Evolutionary conservation across 1,284 basidiomycete genomes (phyloP), one percentile per base, ranked within the genome.

Genomic region (Sporisorium iseilematis-ciliati): DNA sequence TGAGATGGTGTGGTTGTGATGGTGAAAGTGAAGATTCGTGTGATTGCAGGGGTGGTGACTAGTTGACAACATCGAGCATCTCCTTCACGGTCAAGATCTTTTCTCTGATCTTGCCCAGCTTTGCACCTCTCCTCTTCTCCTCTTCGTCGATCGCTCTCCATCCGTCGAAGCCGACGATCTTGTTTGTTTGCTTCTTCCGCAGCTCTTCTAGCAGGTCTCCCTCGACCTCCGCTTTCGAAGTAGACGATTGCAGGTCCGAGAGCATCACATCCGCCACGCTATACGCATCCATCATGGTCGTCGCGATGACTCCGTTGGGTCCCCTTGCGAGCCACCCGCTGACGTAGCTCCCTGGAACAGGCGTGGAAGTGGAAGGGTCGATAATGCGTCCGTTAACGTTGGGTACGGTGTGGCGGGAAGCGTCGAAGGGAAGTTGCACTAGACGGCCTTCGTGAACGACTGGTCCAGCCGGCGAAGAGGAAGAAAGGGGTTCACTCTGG

Each of bases 201-300:
- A 62, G 40, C 6, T 73, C 41, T 3, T 53, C 55, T 21, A 71
- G 48, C 20, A 77, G 63, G 18, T 68, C 58, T 12, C n/a, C 63
- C 1, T 23, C 59, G 7, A 49, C 40, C 16, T 55, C 54, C 10
- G 20, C 52, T 14, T 54, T 54, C 25, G 10, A 23, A 16, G 25
- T 10, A 26, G 49, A 12, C 31, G 40, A 33, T 21, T 52, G 55
- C 38, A 78, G 59, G 75, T 94, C 93, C 2, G 86, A 81, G 1
- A 93, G 75, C 50, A 96, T 89, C 1, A 88, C 87, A 53, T 93
- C 91, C 0, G 92, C 91, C 2, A 92, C 91, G 3, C 88, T 87
- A 82, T 95, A 95, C 18, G 96, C 93, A 84, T 97, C 90, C 86
- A 94, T 90, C 94, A 99, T 95, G 25, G 97, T 98, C 18, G 91